phyloP scores from a whole-genome alignment of 495 filamentous ascomycete genomes.

The Hypoxylon fuscum region DNA sequence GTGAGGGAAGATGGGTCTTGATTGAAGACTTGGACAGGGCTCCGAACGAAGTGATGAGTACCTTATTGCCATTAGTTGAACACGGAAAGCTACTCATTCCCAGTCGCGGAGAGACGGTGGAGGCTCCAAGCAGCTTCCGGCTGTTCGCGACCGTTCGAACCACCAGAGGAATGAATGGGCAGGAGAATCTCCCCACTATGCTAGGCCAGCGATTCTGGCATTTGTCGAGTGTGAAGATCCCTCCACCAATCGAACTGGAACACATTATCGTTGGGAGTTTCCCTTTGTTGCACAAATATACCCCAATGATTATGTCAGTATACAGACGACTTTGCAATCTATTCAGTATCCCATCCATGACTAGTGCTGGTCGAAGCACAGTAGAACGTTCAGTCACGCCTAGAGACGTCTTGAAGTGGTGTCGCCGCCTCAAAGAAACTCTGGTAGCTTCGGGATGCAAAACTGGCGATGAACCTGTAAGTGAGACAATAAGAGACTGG shows the following conservation, averaged over 20 bases:
- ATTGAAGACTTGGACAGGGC: slow-evolving; percentile 97
- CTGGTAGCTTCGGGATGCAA: slow-evolving; percentile 67
- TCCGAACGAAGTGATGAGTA: slow-evolving; percentile 93
- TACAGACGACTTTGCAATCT: slow-evolving; percentile 71
- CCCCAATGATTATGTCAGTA: slow-evolving; percentile 75
- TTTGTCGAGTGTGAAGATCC: slow-evolving; percentile 71
- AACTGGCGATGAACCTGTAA: slow-evolving; percentile 77
- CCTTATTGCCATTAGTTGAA: slow-evolving; percentile 89
- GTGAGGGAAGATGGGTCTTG: slow-evolving; percentile 92
- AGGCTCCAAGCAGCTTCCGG: slow-evolving; percentile 82
- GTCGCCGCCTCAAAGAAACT: slow-evolving; percentile 72
- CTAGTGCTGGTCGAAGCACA: slow-evolving; percentile 62
- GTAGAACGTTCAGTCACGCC: slow-evolving; percentile 71
- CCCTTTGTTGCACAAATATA: slow-evolving; percentile 73
- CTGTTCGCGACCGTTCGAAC: slow-evolving; percentile 92
- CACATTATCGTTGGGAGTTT: slow-evolving; percentile 75
- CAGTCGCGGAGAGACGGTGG: slow-evolving; percentile 83
- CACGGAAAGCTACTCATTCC: slow-evolving; percentile 85
- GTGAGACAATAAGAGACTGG: slow-evolving; percentile 75
- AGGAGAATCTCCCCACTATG: slow-evolving; percentile 66
- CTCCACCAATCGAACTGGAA: slow-evolving; percentile 73
- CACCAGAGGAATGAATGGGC: slow-evolving; percentile 72
- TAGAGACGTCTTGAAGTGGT: slow-evolving; percentile 91
- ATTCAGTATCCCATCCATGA: slow-evolving; percentile 59
- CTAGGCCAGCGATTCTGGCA: slow-evolving; percentile 88